Base-by-base conservation (phyloP, 2,329 filamentous ascomycete species). In the Stemphylium vesicarium region DNA sequence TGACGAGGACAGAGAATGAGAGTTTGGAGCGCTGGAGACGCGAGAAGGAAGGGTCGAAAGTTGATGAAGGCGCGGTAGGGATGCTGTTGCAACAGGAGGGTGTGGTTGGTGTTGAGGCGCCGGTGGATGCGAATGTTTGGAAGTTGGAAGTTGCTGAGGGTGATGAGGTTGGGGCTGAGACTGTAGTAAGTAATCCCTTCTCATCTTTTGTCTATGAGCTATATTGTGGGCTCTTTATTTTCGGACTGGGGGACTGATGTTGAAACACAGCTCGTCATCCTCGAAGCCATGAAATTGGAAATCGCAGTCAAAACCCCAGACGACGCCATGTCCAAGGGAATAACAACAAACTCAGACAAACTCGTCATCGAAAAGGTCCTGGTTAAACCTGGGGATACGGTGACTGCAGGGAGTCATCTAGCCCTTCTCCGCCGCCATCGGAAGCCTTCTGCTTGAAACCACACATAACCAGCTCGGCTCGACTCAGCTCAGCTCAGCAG, bases 21-120 rank as follows among this genome's bases (percentile, higher is more conserved):
- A 76, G 73, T 38, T 56, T 80, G 53, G 70, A 71, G 56, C 72
- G 68, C 32, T 80, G 78, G 77, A 64, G 77, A 42, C 73, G 71
- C 44, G 78, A 80, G 45, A 80, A 78, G 68, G 69, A 70, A 8
- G 76, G 75, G 63, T 75, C 65, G 20, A 75, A 76, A 57, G 69
- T 83, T 2, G 80, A 82, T 37, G 75, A 80, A 59, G 75, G 81
- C 50, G 78, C 77, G 2, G 74, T 85, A 16, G 81, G 83, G 41
- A 73, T 72, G 24, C 64, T 85, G 56, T 60, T 84, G 12, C 73
- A 81, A 56, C 79, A 80, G 60, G 69, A 74, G 2, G 60, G 59
- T 4, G 75, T 80, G 15, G 62, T 63, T 5, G 60, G 71, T 5
- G 69, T 80, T 11, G 77, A 79, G 47, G 76, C 77, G 1, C 77